Evolutionary conservation across 1,284 basidiomycete genomes (phyloP).

Genomic region (Tylopilus orsonianus): DNA sequence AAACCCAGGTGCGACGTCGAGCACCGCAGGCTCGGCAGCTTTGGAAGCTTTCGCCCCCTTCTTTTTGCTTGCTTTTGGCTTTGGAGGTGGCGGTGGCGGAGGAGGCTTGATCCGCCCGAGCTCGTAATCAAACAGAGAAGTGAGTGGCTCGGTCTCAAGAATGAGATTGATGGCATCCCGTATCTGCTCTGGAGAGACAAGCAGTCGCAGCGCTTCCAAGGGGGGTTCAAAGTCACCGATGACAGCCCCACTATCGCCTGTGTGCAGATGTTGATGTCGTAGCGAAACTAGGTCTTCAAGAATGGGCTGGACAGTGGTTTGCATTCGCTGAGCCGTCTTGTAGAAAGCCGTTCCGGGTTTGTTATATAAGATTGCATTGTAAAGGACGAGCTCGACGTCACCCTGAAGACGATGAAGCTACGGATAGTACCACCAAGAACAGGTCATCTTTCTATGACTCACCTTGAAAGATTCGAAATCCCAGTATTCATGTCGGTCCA

Average conservation of each 20-base stretch:
- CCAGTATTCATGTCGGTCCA: slow-evolving; percentile 80
- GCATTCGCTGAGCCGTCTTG: slow-evolving; percentile 72
- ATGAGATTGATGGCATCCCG: slow-evolving; percentile 52
- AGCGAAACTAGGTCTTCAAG: slow-evolving; percentile 55
- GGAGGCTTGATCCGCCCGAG: slow-evolving; percentile 60
- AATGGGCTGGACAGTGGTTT: slow-evolving; percentile 55
- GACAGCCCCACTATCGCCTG: slow-evolving; percentile 6
- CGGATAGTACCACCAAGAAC: background rate
- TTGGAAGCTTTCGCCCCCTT: slow-evolving; percentile 35
- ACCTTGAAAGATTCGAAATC: slow-evolving; percentile 78
- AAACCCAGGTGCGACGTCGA: slow-evolving; percentile 39
- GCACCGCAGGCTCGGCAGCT: slow-evolving; percentile 35
- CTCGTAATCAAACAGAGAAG: slow-evolving; percentile 67
- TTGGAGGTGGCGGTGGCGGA: slow-evolving; percentile 43
- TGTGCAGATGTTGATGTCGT: slow-evolving; percentile 17
- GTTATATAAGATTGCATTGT: slow-evolving; percentile 91
- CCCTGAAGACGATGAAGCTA: slow-evolving; percentile 46
- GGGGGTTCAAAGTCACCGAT: slow-evolving; percentile 75
- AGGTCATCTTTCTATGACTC: slow-evolving; percentile 13
- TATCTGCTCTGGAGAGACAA: slow-evolving; percentile 52
- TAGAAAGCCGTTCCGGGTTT: slow-evolving; percentile 71
- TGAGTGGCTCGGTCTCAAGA: slow-evolving; percentile 58
- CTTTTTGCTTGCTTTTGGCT: slow-evolving; percentile 35
- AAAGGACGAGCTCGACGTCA: slow-evolving; percentile 80
- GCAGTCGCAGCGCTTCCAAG: slow-evolving; percentile 51